These are phyloP conservation scores for Saccharomyces hybrid DNA, from an alignment of 1,139 yeast genomes.

Conservation along the genomic window DNA sequence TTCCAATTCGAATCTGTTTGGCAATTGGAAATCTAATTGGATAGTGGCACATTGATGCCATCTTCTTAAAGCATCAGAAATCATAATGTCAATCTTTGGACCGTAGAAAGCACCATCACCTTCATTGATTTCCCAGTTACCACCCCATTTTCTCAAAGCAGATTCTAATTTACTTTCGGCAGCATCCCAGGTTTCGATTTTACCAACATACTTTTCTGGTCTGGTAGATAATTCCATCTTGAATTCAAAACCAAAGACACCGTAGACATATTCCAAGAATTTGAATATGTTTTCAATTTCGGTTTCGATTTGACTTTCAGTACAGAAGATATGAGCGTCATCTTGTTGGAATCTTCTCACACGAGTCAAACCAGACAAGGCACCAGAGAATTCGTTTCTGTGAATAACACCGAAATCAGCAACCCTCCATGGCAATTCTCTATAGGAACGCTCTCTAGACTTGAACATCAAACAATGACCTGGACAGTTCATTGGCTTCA, in stretches of 20 bases:
- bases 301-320: constrained; percentile 72
- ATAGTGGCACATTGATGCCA: constrained; percentile 98
- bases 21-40: constrained; percentile 96
- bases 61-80: constrained; percentile 84
- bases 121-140: constrained; percentile 85
- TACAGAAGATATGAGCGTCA: constrained; percentile 96
- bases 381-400: constrained; percentile 94
- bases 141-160: constrained; percentile 72
- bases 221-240: constrained; percentile 88
- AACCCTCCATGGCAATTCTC: constrained; percentile 93
- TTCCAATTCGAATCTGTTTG: constrained; percentile 81
- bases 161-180: constrained; percentile 75
- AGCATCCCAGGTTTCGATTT: constrained; percentile 74
- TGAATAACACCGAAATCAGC: constrained; percentile 95
- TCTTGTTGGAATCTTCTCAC: constrained; percentile 98
- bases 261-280: constrained; percentile 71
- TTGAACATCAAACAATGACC: constrained; percentile 92
- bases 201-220: constrained; percentile 89
- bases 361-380: constrained; percentile 80
- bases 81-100: constrained; percentile 92
- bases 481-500: constrained; percentile 98
- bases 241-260: constrained; percentile 80
- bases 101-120: constrained; percentile 99
- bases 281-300: constrained; percentile 79
- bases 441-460: constrained; percentile 81